Conservation (phyloP, 73 alveolate genomes). For the Durusdinium trenchii region DNA sequence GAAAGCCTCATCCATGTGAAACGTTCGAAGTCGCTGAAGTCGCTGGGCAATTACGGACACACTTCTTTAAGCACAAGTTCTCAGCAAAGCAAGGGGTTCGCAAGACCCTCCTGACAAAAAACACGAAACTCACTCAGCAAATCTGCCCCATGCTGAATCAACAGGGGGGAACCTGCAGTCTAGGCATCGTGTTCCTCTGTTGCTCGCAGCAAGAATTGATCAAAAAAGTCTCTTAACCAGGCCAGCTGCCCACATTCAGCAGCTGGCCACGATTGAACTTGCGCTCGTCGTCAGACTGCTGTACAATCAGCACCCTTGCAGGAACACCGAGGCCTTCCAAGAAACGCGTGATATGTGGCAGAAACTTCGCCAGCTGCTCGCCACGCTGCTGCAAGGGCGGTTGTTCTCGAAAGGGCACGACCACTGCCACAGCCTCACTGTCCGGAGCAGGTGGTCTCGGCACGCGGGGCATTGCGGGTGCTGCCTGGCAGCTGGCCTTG, state of each 20-base stretch:
- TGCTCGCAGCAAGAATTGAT: too few species aligned
- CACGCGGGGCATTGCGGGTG: neutral
- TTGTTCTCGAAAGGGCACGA: slow-evolving; percentile 93
- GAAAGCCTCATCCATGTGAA: neutral
- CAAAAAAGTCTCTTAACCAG: too few species aligned
- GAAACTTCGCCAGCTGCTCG: slow-evolving; percentile 53
- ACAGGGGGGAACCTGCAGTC: too few species aligned
- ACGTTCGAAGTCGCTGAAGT: neutral
- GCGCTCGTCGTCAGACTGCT: slow-evolving; percentile 79
- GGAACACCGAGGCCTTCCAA: slow-evolving; percentile 16
- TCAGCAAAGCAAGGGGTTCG: neutral
- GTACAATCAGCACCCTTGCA: slow-evolving; percentile 25
- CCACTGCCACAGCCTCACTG: slow-evolving; percentile 31
- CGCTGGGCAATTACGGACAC: neutral
- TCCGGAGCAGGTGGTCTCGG: too few species aligned
- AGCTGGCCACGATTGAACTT: slow-evolving; percentile 92
- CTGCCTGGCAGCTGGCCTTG: neutral
- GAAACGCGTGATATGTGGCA: slow-evolving; percentile 43
- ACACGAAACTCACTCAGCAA: too few species aligned
- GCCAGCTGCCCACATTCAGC: slow-evolving; percentile 59
- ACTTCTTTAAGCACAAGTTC: neutral
- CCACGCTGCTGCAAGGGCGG: slow-evolving; percentile 79
- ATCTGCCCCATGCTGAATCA: too few species aligned
- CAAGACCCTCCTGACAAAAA: too few species aligned
- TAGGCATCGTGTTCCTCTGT: too few species aligned